Evolutionary conservation across 805 yeast species (phyloP), one percentile per base, ranked within the genome.

Genomic region (Metschnikowia rubicola): DNA sequence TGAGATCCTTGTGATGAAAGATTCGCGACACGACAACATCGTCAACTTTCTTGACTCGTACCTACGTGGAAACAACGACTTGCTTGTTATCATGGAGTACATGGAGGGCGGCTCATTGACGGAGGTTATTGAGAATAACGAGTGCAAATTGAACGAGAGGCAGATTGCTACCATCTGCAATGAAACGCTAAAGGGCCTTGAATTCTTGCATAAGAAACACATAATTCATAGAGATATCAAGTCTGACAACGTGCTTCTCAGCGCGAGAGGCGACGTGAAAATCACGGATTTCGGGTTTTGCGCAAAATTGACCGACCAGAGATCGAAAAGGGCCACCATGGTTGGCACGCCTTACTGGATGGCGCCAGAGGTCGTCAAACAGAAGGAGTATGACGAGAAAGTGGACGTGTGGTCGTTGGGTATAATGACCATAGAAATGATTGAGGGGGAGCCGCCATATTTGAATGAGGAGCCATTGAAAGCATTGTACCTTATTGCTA

Each of bases 11-110:
- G 97, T 94, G 21, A 94, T 94, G 99, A 89, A 89, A 64, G 97
- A 90, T 61, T 84, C 95, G 12, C 91, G 87, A 53, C 98, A 94
- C 68, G 84, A 86, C 51, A 94, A 94, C 64, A 94, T 94, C 67
- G 99, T 94, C 48, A 94, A 92, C 64, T 94, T 88, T 67, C 69
- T 94, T 50, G 98, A 92, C 62, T 89, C 97, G 1, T 95, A 88
- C 61, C 70, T 92, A 52, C 77, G 90, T 45, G 88, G 89, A 4
- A 73, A 77, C 41, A 77, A 80, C 49, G 97, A 94, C 60, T 73
- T 94, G 50, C 92, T 98, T 97, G 99, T 94, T n/a, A 87, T 95
- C 30, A 94, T 94, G 99, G 99, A 94, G 67, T 95, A 83, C 65
- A 94, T 94, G 99, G 97, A 95, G 70, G 99, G 99, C 45, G 99